Percentiles rank a stretch among this genome's conserved stretches.
phyloP scores from a whole-genome alignment of 2,329 filamentous ascomycete genomes.

The Epichloe sibirici region DNA sequence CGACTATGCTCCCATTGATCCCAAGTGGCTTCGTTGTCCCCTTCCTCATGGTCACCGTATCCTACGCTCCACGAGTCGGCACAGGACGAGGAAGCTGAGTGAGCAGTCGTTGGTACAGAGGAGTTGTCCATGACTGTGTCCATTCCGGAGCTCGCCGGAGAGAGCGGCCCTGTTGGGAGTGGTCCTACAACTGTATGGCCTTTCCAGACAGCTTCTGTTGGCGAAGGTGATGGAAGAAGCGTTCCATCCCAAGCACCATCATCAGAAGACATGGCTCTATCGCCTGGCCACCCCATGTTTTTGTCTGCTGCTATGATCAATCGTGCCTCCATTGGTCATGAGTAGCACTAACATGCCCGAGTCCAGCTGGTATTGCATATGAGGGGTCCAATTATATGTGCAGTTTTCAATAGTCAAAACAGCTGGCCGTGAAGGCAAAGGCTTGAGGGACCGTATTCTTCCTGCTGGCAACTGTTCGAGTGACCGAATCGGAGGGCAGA shows the following conservation, averaged over 20 bases:
- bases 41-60: conserved; percentile 26
- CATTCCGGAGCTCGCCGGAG: conserved; percentile 39
- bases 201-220: conserved; percentile 20
- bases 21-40: conserved; percentile 33
- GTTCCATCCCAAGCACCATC: conserved; percentile 20
- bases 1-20: conserved; percentile 37
- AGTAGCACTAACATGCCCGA: conserved; percentile 29
- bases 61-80: conserved; percentile 32
- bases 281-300: conserved; percentile 33
- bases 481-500: not conserved
- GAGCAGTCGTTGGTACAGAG: conserved; percentile 28
- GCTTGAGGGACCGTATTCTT: not conserved
- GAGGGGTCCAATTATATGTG: not conserved
- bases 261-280: conserved; percentile 32
- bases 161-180: conserved; percentile 35
- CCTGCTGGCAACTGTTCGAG: not conserved
- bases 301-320: conserved; percentile 29
- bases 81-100: conserved; percentile 35
- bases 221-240: conserved; percentile 20
- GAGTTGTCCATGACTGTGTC: conserved; percentile 29
- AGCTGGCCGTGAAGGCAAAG: not conserved
- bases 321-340: conserved; percentile 35
- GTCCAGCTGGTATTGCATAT: not conserved
- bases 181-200: conserved; percentile 14
- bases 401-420: not conserved